phyloP scores from a whole-genome alignment of 768 basidiomycete species.

The Boletus vinaceobasis region DNA sequence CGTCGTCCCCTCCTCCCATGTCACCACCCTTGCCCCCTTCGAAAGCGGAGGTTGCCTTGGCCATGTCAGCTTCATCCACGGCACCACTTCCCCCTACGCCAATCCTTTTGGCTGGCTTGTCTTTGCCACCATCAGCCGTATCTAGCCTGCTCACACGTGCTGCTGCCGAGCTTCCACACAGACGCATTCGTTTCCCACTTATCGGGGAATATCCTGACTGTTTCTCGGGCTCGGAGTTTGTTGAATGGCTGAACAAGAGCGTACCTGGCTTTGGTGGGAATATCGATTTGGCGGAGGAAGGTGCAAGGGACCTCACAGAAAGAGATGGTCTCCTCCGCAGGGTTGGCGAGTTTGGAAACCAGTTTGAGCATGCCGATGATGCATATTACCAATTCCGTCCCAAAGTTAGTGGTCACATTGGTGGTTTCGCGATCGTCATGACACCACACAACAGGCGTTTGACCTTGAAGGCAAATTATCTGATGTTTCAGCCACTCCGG shows the following conservation, averaged over 20 bases:
- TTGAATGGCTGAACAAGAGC: constrained; percentile 75
- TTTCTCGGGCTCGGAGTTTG: constrained; percentile 88
- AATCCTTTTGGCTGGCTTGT: constrained; percentile 73
- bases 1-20: constrained; percentile 58
- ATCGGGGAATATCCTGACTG: constrained; percentile 83
- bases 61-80: constrained; percentile 25
- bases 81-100: constrained; percentile 46
- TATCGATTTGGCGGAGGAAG: constrained; percentile 76
- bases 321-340: constrained; percentile 59
- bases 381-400: constrained; percentile 83
- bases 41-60: constrained; percentile 36
- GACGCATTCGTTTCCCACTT: constrained; percentile 71
- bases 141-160: constrained; percentile 71
- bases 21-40: constrained; percentile 57
- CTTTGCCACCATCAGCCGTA: constrained; percentile 60
- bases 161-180: constrained; percentile 64
- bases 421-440: constrained; percentile 23
- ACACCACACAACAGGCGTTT: constrained; percentile 24
- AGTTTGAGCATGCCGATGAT: constrained; percentile 73
- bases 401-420: constrained; percentile 46
- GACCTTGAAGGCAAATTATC: constrained; percentile 25
- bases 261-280: constrained; percentile 76
- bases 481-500: constrained; percentile 19
- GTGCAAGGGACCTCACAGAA: constrained; percentile 51
- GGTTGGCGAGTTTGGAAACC: constrained; percentile 80